Percentiles rank a stretch among this genome's conserved stretches.
Conservation (phyloP, 306 rosid genomes). For the Corylus heterophylla region DNA sequence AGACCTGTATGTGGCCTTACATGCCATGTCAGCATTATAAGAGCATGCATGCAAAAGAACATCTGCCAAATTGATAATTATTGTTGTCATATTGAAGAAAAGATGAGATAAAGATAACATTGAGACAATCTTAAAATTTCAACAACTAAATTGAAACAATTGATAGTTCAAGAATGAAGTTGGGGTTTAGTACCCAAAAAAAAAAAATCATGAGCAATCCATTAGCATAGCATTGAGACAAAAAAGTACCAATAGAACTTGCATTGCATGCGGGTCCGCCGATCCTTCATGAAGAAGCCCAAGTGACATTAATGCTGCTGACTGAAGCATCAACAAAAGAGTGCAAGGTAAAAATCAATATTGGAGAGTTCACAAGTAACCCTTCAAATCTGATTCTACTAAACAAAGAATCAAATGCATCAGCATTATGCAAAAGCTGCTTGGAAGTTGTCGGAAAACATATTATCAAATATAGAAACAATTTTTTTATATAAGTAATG, state of each 20-base stretch:
- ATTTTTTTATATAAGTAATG: too few species aligned
- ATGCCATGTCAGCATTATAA: background rate
- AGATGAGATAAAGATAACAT: background rate
- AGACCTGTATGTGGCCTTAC: background rate
- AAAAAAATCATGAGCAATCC: background rate
- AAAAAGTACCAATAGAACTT: conserved; percentile 74
- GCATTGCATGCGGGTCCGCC: conserved; percentile 92
- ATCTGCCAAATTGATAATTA: background rate
- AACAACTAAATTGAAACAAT: background rate
- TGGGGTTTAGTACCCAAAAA: background rate
- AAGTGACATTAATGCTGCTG: conserved; percentile 87
- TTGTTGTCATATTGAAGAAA: background rate
- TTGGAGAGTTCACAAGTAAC: conserved; percentile 20
- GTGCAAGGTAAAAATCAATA: conserved; percentile 28
- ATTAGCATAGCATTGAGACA: conserved; percentile 29
- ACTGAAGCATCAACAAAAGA: conserved; percentile 46
- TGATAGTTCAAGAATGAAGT: background rate
- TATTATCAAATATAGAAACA: background rate
- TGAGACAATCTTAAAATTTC: background rate
- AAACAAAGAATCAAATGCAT: conserved; percentile 9
- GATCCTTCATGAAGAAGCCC: conserved; percentile 94
- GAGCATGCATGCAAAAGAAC: background rate
- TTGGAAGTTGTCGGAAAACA: background rate
- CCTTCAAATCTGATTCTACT: background rate
- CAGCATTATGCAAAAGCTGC: conserved; percentile 11